Base-by-base conservation (phyloP, 192 early-diverging fungal species). In the Globomyces pollinis-pini region DNA sequence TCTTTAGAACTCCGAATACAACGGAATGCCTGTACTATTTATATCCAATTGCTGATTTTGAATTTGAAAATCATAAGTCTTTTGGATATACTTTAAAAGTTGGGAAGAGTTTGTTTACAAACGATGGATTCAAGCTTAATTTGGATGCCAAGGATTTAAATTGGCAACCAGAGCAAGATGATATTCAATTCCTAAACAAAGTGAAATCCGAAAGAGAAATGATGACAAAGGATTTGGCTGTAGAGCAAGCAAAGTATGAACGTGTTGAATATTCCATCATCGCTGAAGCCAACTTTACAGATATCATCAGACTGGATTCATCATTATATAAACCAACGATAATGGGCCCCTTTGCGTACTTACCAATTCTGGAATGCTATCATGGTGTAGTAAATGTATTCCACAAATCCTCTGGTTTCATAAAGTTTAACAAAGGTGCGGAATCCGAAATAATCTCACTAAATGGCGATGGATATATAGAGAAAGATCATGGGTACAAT, bases 401-500 rank as follows among this genome's bases (percentile, higher is more conserved):
- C 36, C 75, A 77, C 42, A 42, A 3, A 26, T 30, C 57, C 6
- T 51, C 47, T 16, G 61, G 60, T 11, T 50, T 53, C 15, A 62
- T 77, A 24, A 61, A 38, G 2, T 53, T 78, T 16, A 23, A 45
- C 12, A 38, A 11, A 1, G 15, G n/a, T 31, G 29, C 60, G n/a
- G 23, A 61, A 28, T 32, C 49, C 7, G 49, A 45, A 23, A 30
- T 35, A 1, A 32, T 24, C 9, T 61, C 58, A 15, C 61, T 74
- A 30, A 66, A 61, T 24, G 75, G 75, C 13, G 41, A 60, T 2
- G 75, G 75, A 1, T 77, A 77, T 32, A 75, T 54, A 12, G 75
- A 77, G 44, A 77, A 77, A 42, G 75, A 77, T 60, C 74, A 73
- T 64, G 75, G 75, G 26, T 56, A 65, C 54, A 68, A 77, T 55